Evolutionary conservation across 176 grass and related monocot species (phyloP).

Genomic region (bread wheat (Triticum aestivum)): DNA sequence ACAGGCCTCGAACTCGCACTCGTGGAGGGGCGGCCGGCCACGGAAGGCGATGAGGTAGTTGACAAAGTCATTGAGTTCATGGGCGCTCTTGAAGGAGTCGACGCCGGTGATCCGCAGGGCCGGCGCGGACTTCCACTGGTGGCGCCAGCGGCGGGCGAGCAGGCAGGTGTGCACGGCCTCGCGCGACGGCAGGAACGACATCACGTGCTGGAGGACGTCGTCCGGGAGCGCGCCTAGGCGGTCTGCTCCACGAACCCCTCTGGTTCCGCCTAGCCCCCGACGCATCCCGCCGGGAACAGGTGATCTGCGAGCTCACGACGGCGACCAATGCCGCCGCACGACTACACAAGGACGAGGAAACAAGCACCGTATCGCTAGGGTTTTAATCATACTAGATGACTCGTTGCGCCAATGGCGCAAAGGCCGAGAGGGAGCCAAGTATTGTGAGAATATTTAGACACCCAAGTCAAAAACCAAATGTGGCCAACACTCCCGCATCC

Average conservation of each 20-base stretch:
- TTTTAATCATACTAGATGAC: too few relatives aligned
- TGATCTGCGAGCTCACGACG: neutral
- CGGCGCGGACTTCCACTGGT: neutral
- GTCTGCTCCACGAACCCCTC: neutral
- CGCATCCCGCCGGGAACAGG: neutral
- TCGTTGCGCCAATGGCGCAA: too few relatives aligned
- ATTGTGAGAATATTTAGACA: too few relatives aligned
- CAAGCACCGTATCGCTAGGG: too few relatives aligned
- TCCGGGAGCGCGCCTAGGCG: neutral
- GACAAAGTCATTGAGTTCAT: neutral
- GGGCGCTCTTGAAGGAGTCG: neutral
- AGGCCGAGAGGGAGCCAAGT: too few relatives aligned
- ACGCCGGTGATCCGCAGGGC: neutral
- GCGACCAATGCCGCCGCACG: too few relatives aligned
- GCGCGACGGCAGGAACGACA: neutral
- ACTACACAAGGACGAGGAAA: too few relatives aligned
- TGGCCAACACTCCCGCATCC: too few relatives aligned
- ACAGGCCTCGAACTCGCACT: neutral
- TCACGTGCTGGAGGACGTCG: neutral
- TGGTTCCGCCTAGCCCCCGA: too few relatives aligned
- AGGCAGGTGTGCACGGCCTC: neutral
- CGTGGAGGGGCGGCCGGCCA: neutral
- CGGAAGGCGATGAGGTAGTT: neutral
- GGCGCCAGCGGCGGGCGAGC: neutral
- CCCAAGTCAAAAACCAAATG: too few relatives aligned